Base-by-base conservation (phyloP, 1,139 yeast species). In the Scheffersomyces quercinus region DNA sequence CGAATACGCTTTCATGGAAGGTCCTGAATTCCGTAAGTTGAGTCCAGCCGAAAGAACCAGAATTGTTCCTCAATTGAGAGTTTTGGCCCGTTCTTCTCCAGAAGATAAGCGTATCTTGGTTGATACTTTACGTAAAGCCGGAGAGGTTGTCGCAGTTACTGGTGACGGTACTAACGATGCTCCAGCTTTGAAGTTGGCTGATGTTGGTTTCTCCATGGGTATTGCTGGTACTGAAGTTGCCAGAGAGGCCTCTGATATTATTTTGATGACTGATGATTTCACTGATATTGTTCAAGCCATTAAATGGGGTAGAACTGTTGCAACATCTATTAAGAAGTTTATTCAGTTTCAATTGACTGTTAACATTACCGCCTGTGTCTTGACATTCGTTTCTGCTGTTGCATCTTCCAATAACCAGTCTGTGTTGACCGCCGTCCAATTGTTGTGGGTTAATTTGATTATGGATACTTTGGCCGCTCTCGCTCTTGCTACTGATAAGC, bases 131-230 rank as follows among this genome's bases (percentile, higher is more conserved):
- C 82, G 86, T 56, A 74, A 78, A 39, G 76, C 83, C 59, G 95
- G 93, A 30, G 97, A 93, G 59, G 96, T 93, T 38, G 99, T 93
- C 42, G 99, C 99, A 1, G 99, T 91, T 35, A 93, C 99, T 29
- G 99, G 99, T 62, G 99, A 93, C 66, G 99, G 99, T 65, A 89
- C 96, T 10, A 89, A 89, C 63, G 97, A 89, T 73, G 96, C 96
- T 0, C 96, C 96, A n/a, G 96, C 96, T 3, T 77, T 89, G 58
- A 88, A 88, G 59, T 71, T 88, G 51, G 97, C 97, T 0, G 96
- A 89, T 65, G 95, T 89, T 49, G 97, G 97, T 2, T 88, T 89
- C 61, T 86, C 96, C 2, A 89, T 89, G 97, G 97, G 97, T 52
- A 85, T 88, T 45, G 77, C 95, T 8, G 97, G 97, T 53, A 89